These are phyloP conservation scores for Psidium guajava DNA, from an alignment of 345 rosid species.

Conservation along the genomic window DNA sequence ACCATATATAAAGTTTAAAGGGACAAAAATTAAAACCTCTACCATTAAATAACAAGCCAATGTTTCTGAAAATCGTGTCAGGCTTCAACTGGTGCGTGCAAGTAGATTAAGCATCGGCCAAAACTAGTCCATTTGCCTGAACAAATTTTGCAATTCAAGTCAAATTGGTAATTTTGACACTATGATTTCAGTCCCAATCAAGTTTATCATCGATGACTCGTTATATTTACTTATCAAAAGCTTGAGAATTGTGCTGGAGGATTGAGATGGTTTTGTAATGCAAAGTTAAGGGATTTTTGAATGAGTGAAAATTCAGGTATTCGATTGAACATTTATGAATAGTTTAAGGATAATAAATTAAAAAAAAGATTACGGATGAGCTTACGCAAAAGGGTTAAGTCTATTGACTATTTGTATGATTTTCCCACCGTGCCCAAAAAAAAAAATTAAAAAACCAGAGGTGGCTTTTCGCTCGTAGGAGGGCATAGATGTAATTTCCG, in stretches of 20 bases:
- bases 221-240: accelerated
- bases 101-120: too few species aligned
- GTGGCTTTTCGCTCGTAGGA: not conserved
- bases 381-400: too few species aligned
- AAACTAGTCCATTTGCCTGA: too few species aligned
- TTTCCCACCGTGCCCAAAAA: too few species aligned
- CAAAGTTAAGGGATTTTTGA: not conserved
- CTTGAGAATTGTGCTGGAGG: not conserved
- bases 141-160: too few species aligned
- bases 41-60: not conserved
- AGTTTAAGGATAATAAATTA: not conserved
- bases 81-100: not conserved
- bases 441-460: not conserved
- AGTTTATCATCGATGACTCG: accelerated
- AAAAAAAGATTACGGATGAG: not conserved
- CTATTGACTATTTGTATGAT: too few species aligned
- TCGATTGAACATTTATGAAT: not conserved
- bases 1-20: not conserved
- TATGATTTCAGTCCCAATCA: not conserved
- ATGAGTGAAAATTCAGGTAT: not conserved
- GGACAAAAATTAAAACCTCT: not conserved
- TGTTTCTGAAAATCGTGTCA: not conserved
- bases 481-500: not conserved
- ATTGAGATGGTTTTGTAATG: not conserved
- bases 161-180: too few species aligned